phyloP scores from a whole-genome alignment of 129 eudicot genomes.

The Sambucus nigra region DNA sequence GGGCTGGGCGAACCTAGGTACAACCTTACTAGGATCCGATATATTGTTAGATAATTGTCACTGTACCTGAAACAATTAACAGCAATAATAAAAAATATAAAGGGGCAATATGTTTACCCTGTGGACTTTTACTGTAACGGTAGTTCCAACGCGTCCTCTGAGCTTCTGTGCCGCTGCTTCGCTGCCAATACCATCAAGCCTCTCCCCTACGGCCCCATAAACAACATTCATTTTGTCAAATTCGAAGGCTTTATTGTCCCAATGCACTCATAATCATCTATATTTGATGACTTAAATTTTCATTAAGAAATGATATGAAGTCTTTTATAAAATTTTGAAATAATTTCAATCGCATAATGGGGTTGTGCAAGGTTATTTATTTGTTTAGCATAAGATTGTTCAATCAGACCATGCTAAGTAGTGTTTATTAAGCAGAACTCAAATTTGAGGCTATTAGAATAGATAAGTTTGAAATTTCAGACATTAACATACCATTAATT shows the following conservation, averaged over 20 bases:
- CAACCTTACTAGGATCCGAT: too few species aligned
- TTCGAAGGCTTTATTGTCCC: too few species aligned
- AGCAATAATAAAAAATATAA: background rate
- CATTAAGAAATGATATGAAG: too few species aligned
- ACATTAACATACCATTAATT: slow-evolving; percentile 51
- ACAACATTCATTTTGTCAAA: slow-evolving; percentile 12
- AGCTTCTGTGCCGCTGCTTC: slow-evolving; percentile 96
- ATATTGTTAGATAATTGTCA: too few species aligned
- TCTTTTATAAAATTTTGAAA: background rate
- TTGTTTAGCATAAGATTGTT: background rate
- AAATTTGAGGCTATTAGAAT: background rate
- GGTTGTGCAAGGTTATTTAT: background rate
- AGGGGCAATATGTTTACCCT: slow-evolving; percentile 27
- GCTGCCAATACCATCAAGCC: slow-evolving; percentile 70
- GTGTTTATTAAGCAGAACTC: background rate
- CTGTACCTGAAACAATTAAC: too few species aligned
- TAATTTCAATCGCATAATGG: background rate
- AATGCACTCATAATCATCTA: too few species aligned
- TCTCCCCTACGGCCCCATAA: slow-evolving; percentile 48
- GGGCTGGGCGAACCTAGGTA: too few species aligned
- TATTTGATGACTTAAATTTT: too few species aligned
- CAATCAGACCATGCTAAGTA: background rate
- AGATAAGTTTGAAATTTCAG: background rate
- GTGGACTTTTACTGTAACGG: slow-evolving; percentile 75
- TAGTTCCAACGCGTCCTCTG: slow-evolving; percentile 92